phyloP scores from a whole-genome alignment of 345 rosid species.

The Raphanus sativus region DNA sequence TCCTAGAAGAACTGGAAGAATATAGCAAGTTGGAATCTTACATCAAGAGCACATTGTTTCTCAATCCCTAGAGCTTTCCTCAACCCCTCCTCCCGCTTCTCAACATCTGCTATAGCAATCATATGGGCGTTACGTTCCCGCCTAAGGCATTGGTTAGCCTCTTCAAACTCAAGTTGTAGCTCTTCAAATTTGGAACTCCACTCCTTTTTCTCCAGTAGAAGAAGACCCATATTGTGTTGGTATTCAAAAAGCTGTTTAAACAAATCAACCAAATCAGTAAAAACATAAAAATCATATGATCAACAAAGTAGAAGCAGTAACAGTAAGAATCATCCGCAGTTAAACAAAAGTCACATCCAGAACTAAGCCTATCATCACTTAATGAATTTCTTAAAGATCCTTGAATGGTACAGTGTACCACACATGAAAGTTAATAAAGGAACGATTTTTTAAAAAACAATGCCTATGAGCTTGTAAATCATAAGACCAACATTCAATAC shows the following conservation, averaged over 20 bases:
- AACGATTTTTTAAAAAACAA: neutral
- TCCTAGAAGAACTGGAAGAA: neutral
- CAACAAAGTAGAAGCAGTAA: neutral
- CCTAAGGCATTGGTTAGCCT: constrained; percentile 59
- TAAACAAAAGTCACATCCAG: neutral
- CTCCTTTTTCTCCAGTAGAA: constrained; percentile 86
- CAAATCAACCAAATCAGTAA: neutral
- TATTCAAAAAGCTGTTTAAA: constrained; percentile 76
- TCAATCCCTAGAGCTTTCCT: constrained; percentile 90
- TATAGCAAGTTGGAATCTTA: constrained; percentile 39
- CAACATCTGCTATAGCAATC: constrained; percentile 68
- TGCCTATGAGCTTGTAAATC: neutral
- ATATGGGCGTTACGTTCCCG: constrained; percentile 76
- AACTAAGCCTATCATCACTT: constrained; percentile 12
- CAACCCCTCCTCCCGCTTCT: constrained; percentile 79
- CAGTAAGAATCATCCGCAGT: neutral
- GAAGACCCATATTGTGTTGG: constrained; percentile 93
- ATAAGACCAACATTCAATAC: neutral
- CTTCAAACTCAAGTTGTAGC: constrained; percentile 55
- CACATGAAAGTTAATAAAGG: neutral
- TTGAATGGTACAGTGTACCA: neutral
- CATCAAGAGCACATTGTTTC: constrained; percentile 89
- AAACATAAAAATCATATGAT: neutral
- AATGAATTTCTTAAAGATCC: neutral
- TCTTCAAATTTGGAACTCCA: constrained; percentile 74